phyloP scores from a whole-genome alignment of 192 early-diverging fungal species.

The Umbelopsis sp. region DNA sequence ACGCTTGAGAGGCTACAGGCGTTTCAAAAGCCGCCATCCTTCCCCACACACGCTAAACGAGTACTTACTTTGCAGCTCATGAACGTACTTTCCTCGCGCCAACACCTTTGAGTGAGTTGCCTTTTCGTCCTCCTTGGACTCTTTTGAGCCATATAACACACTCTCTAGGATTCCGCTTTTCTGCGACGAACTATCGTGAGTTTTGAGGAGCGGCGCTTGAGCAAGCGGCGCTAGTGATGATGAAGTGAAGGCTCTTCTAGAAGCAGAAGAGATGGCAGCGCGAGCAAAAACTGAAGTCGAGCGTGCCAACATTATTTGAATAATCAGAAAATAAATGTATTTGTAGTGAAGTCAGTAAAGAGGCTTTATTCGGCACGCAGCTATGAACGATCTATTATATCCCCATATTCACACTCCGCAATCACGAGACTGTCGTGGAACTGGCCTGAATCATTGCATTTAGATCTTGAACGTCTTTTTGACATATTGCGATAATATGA shows the following conservation, averaged over 20 bases:
- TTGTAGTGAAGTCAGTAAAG: not conserved
- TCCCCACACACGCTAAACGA: not conserved
- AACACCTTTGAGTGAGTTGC: constrained; percentile 77
- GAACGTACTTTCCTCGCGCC: constrained; percentile 86
- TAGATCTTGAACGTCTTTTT: not conserved
- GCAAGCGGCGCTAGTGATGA: not conserved
- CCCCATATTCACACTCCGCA: not conserved
- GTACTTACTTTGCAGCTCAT: constrained; percentile 78
- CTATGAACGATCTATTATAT: not conserved
- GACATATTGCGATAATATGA: constrained; percentile 3
- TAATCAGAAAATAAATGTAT: not conserved
- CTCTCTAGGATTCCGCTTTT: constrained; percentile 60
- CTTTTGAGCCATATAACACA: constrained; percentile 72
- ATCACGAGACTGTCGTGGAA: constrained; percentile 3
- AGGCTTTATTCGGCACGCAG: not conserved
- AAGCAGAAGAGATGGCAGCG: not conserved
- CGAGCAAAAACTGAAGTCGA: constrained; percentile 9
- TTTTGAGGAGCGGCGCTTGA: constrained; percentile 1
- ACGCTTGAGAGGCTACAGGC: not conserved
- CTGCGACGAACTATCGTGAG: constrained; percentile 4
- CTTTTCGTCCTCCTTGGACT: constrained; percentile 60
- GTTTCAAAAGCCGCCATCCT: not conserved
- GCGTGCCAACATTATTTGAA: constrained; percentile 9
- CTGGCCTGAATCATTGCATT: not conserved
- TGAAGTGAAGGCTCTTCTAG: not conserved